phyloP scores from a whole-genome alignment of 1,284 basidiomycete genomes.

The Naganishia cerealis region DNA sequence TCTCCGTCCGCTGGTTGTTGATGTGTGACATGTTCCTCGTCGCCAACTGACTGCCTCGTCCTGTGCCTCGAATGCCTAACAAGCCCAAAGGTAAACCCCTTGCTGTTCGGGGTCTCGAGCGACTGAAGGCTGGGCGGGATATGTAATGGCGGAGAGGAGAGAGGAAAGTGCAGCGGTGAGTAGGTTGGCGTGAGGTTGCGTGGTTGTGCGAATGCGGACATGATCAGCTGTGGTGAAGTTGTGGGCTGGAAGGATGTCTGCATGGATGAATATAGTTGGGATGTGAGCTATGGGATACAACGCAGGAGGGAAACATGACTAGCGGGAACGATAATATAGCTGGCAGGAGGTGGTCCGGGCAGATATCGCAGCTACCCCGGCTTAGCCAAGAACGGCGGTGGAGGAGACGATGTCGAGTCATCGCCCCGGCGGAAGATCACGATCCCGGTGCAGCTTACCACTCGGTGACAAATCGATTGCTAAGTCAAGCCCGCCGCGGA shows the following conservation, averaged over 20 bases:
- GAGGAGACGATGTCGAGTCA: slow-evolving; percentile 16
- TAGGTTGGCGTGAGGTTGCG: not conserved
- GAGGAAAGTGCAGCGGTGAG: slow-evolving; percentile 22
- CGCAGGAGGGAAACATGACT: too few species aligned
- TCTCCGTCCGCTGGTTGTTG: not conserved
- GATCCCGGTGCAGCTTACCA: not conserved
- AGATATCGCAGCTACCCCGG: too few species aligned
- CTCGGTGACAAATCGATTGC: slow-evolving; percentile 21
- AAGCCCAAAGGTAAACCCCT: slow-evolving; percentile 8
- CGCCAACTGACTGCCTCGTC: slow-evolving; percentile 10
- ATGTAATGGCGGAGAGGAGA: slow-evolving; percentile 23
- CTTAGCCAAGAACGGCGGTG: too few species aligned
- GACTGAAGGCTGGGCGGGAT: slow-evolving; percentile 19
- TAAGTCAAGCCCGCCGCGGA: slow-evolving; percentile 1
- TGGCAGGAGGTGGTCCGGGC: too few species aligned
- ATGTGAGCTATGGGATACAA: too few species aligned
- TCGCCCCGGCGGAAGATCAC: slow-evolving; percentile 6
- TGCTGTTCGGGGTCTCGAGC: slow-evolving; percentile 14
- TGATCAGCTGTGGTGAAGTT: slow-evolving; percentile 14
- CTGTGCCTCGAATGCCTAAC: slow-evolving; percentile 1
- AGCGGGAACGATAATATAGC: too few species aligned
- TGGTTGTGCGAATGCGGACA: slow-evolving; percentile 23
- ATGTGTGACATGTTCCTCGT: not conserved
- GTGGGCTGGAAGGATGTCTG: not conserved
- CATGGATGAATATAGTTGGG: not conserved